Percentiles rank a stretch among this genome's conserved stretches.
Conservation (phyloP, 1,284 basidiomycete species). For the Agroathelia rolfsii region DNA sequence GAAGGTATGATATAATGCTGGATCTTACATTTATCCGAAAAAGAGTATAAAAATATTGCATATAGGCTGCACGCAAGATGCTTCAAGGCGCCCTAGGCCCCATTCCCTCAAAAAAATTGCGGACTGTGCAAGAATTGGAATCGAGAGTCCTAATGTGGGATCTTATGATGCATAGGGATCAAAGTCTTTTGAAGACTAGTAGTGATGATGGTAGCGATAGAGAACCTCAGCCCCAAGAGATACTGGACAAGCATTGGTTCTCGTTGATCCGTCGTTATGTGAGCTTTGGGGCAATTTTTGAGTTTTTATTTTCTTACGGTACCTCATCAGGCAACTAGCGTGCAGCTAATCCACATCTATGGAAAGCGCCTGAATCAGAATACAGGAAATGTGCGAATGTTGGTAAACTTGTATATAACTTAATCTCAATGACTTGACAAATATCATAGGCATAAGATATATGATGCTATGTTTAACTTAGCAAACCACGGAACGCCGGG, state of each 20-base stretch:
- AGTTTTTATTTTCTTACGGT: not conserved
- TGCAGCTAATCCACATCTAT: constrained; percentile 16
- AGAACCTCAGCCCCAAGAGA: constrained; percentile 13
- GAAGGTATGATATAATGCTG: no score
- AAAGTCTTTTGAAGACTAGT: constrained; percentile 10
- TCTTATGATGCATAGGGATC: constrained; percentile 13
- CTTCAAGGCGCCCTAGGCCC: constrained; percentile 17
- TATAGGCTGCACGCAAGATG: constrained; percentile 15
- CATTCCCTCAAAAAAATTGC: constrained; percentile 15
- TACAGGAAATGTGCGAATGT: constrained; percentile 13
- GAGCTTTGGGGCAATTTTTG: constrained; percentile 8
- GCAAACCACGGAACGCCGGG: constrained; percentile 16
- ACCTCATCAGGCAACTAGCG: constrained; percentile 17
- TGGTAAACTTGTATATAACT: not conserved
- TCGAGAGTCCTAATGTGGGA: constrained; percentile 17
- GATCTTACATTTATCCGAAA: no score
- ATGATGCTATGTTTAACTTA: constrained; percentile 17
- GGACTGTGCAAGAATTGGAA: constrained; percentile 18
- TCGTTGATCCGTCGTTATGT: constrained; percentile 19
- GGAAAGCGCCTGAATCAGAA: constrained; percentile 17
- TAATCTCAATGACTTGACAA: not conserved
- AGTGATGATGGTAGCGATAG: no score
- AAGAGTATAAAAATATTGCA: no score
- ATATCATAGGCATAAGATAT: constrained; percentile 15
- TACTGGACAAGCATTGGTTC: constrained; percentile 21